A percentile compares a stretch with the other conserved stretches of the same genome.
Evolutionary conservation across 495 filamentous ascomycete genomes (phyloP).

Genomic region (Neurospora sp.): DNA sequence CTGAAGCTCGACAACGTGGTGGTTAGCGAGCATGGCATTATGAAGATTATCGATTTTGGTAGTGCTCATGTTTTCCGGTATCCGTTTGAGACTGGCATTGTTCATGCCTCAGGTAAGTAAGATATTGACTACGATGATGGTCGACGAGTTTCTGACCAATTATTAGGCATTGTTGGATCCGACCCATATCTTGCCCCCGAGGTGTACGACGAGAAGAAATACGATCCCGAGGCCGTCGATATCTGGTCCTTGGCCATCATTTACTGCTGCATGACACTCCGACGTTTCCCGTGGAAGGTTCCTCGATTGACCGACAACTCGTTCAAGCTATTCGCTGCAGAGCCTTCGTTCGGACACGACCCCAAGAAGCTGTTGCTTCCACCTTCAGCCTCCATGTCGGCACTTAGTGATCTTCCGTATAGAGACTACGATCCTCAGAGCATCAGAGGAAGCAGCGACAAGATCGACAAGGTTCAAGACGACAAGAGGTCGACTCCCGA

Average conservation of each 20-base stretch:
- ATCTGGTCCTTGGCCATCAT: slow-evolving; percentile 98
- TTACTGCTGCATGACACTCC: slow-evolving; percentile 96
- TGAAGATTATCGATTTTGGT: slow-evolving; percentile 99
- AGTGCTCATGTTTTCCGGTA: slow-evolving; percentile 95
- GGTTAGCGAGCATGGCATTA: slow-evolving; percentile 92
- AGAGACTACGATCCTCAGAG: slow-evolving; percentile 29
- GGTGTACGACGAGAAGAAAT: slow-evolving; percentile 89
- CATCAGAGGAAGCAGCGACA: neutral
- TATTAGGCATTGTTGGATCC: slow-evolving; percentile 87
- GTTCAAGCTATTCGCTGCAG: slow-evolving; percentile 80
- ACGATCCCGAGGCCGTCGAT: slow-evolving; percentile 89
- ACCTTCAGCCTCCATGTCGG: slow-evolving; percentile 28
- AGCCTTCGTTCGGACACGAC: slow-evolving; percentile 50
- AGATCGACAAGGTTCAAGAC: neutral
- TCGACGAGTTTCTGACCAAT: slow-evolving; percentile 4
- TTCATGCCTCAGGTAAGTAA: slow-evolving; percentile 71
- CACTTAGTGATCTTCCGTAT: slow-evolving; percentile 23
- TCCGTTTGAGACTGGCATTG: slow-evolving; percentile 90
- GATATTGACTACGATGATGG: neutral
- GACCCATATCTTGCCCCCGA: slow-evolving; percentile 96
- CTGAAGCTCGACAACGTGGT: slow-evolving; percentile 98
- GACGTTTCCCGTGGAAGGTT: slow-evolving; percentile 95
- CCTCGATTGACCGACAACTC: slow-evolving; percentile 88
- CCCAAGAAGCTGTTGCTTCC: slow-evolving; percentile 33
- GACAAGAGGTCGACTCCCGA: slow-evolving; percentile 8